phyloP scores from a whole-genome alignment of 2,329 filamentous ascomycete species.

The Sclerotinia spermophila region DNA sequence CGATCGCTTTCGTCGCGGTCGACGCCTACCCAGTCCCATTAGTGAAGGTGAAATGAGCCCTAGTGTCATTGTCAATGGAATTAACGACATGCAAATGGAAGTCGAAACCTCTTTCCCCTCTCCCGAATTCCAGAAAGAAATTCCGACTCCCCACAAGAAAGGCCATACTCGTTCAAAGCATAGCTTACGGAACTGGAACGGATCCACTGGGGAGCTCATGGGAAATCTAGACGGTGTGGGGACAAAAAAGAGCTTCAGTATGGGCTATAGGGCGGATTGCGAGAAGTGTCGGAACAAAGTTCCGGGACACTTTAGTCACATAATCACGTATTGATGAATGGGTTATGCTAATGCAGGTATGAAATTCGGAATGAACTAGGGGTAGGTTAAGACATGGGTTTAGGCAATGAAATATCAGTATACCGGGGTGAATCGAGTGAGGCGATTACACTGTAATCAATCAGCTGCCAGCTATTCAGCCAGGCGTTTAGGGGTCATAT shows the following conservation, averaged over 20 bases:
- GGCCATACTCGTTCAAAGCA: constrained; percentile 36
- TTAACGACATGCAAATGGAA: constrained; percentile 37
- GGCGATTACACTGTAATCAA: not conserved
- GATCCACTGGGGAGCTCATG: constrained; percentile 25
- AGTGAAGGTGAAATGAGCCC: constrained; percentile 37
- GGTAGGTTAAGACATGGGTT: not conserved
- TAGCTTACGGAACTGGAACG: constrained; percentile 35
- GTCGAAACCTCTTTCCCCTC: constrained; percentile 27
- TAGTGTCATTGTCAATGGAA: constrained; percentile 32
- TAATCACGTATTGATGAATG: constrained; percentile 47
- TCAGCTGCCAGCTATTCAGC: not conserved
- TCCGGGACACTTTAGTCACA: constrained; percentile 78
- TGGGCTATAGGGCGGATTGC: constrained; percentile 74
- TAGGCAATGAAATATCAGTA: not conserved
- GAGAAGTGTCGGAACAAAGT: constrained; percentile 73
- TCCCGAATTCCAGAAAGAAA: constrained; percentile 23
- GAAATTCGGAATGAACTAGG: not conserved
- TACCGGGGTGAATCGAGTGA: not conserved
- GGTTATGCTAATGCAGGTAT: constrained; percentile 6
- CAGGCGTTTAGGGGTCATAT: not conserved
- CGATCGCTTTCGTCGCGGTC: constrained; percentile 30
- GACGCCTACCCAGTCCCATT: constrained; percentile 37
- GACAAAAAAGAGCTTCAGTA: constrained; percentile 69
- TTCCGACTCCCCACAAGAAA: constrained; percentile 35
- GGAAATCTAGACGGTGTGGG: constrained; percentile 36